Evolutionary conservation across 495 filamentous ascomycete genomes (phyloP).

Genomic region (Podospora sp.): DNA sequence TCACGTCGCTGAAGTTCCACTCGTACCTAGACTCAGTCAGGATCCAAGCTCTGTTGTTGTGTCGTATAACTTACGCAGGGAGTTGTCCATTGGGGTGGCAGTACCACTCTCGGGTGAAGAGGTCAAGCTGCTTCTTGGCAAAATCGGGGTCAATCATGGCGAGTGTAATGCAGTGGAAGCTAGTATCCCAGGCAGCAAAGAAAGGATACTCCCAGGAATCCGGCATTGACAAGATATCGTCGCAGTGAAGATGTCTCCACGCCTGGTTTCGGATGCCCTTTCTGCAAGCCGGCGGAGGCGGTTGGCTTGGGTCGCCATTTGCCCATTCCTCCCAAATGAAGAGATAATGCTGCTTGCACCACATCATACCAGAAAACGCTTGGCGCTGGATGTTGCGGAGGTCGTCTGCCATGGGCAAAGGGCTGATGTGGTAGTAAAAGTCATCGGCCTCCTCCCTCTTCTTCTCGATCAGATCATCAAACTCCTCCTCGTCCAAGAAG

Average conservation of each 20-base stretch:
- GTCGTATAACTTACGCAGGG: constrained; percentile 48
- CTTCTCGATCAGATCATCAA: constrained; percentile 89
- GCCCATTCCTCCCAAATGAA: constrained; percentile 98
- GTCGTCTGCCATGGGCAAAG: constrained; percentile 91
- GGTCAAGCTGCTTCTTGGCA: constrained; percentile 94
- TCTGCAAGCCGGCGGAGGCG: constrained; percentile 78
- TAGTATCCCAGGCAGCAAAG: constrained; percentile 97
- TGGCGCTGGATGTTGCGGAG: constrained; percentile 94
- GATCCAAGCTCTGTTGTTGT: background rate
- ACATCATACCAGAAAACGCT: constrained; percentile 94
- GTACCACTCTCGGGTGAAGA: constrained; percentile 97
- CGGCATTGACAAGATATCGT: constrained; percentile 95
- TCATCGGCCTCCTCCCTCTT: constrained; percentile 87
- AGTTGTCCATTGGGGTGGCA: constrained; percentile 98
- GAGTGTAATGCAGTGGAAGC: constrained; percentile 93
- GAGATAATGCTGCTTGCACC: constrained; percentile 95
- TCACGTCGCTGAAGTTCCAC: constrained; percentile 98
- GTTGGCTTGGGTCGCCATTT: constrained; percentile 71
- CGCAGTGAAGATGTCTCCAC: constrained; percentile 91
- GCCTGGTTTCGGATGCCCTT: constrained; percentile 82
- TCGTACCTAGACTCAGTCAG: constrained; percentile 61
- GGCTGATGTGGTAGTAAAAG: constrained; percentile 91
- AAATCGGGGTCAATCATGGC: constrained; percentile 98
- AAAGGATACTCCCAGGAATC: constrained; percentile 99
- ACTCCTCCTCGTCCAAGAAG: constrained; percentile 87